Evolutionary conservation across 2,329 filamentous ascomycete genomes (phyloP), one percentile per base, ranked within the genome.

Genomic region (Metarhizium anisopliae): DNA sequence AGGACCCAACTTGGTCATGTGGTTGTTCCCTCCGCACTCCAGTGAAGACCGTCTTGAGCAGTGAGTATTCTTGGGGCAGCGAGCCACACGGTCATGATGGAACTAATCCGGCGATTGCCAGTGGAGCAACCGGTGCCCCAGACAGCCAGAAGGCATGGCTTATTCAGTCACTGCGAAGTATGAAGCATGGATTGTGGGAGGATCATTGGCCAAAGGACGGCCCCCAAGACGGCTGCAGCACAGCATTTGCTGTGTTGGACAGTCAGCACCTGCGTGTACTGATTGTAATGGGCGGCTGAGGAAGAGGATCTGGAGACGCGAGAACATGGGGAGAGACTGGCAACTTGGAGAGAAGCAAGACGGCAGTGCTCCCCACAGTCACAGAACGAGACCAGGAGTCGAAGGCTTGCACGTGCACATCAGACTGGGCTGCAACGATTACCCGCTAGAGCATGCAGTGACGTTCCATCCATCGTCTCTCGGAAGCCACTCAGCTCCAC

Each of bases 401-500:
- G 32, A 35, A 35, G 32, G 32, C 25, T 25, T 25, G 25, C 25
- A 25, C 25, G 25, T 25, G 25, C 25, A 25, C 42, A 7, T 18
- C 42, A 45, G 42, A 16, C 38, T 45, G 42, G 42, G 18, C n/a
- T 7, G 42, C 42, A 18, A 45, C n/a, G 18, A 35, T n/a, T 49
- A 13, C 7, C 35, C 43, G 25, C 43, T 29, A 40, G 50, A 30
- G 50, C 52, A 57, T 59, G 61, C 59, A 55, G 61, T 63, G 61
- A 63, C 61, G 61, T 63, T 63, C 56, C 61, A 63, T 63, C 60
- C 56, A 57, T 25, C 53, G 50, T 55, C 54, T 54, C 36, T 35
- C 25, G 38, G 35, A 50, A 52, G n/a, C 42, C 40, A 38, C n/a
- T 10, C 30, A 42, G 43, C 50, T 35, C 50, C 54, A 52, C 54